Base-by-base conservation (phyloP, 257 asterid species). In the Solanum megistacrolobum region DNA sequence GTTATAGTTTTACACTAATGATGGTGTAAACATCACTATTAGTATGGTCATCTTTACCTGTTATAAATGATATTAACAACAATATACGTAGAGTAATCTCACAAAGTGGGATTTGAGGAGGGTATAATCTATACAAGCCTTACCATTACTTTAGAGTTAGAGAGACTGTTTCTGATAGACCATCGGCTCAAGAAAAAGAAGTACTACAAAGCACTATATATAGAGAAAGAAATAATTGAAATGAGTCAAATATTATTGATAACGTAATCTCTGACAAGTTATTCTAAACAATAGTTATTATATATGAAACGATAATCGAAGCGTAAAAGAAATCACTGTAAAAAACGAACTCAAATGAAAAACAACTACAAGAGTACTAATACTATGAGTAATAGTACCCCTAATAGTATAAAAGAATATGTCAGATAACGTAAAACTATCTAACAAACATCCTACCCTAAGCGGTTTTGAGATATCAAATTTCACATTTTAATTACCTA, bases 1-100 rank as follows among this genome's bases (percentile, higher is more conserved):
- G 9, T 74, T 74, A 20, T 21, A 74, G 18, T 74, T 35, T 0
- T 35, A 18, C n/a, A 32, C 43, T 16, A 36, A 8, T 52, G 62
- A 52, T 6, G 62, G 62, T 52, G 62, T 32, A 71, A 31, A 32
- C 25, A 72, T 32, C 41, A 4, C 43, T 72, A 27, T 52, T 52
- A 52, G 62, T 52, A 0, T 52, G n/a, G n/a, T 52, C n/a, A 52
- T 52, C 62, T 29, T 58, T 0, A 18, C 0, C 2, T 20, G 0
- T 58, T 58, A 58, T 1, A 58, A 58, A 52, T 7, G n/a, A 52
- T 52, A 12, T 12, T 12, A 52, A 52, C 20, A 14, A 48, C 20
- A 48, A 48, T 48, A 52, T 16, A 16, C 1, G 3, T 52, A 52
- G 9, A 52, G 62, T 52, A 52, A 52, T 52, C n/a, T 16, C 62